phyloP scores from a whole-genome alignment of 495 filamentous ascomycete genomes.

The Lasiosphaeria hispida region DNA sequence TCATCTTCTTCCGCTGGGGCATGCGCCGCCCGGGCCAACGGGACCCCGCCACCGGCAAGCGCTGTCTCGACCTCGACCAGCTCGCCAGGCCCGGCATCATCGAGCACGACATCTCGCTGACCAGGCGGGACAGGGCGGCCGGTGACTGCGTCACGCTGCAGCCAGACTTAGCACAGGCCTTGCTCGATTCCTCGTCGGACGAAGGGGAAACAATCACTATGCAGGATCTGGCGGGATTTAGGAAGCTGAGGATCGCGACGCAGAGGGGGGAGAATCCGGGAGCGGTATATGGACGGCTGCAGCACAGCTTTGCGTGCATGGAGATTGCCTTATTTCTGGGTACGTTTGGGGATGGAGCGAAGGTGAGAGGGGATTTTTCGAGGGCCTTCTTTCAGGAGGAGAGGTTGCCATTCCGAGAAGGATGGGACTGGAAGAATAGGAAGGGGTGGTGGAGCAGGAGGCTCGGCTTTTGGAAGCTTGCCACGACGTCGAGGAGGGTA shows the following conservation, averaged over 20 bases:
- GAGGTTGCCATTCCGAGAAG: slow-evolving; percentile 3
- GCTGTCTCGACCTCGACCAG: slow-evolving; percentile 31
- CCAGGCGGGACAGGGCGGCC: slow-evolving; percentile 26
- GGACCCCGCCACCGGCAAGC: slow-evolving; percentile 11
- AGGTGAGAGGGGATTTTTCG: slow-evolving; percentile 10
- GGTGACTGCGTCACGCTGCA: slow-evolving; percentile 25
- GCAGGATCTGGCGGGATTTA: slow-evolving; percentile 20
- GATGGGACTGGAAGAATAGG: background rate
- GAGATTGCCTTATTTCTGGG: slow-evolving; percentile 18
- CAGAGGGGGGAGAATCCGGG: slow-evolving; percentile 22
- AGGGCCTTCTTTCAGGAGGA: slow-evolving; percentile 4
- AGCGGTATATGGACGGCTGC: slow-evolving; percentile 9
- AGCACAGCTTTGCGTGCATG: slow-evolving; percentile 15
- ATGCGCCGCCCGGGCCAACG: slow-evolving; percentile 21
- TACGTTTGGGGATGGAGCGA: slow-evolving; percentile 17
- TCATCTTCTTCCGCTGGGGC: slow-evolving; percentile 18
- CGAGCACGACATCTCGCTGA: slow-evolving; percentile 39
- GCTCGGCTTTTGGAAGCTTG: background rate
- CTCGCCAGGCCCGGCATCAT: slow-evolving; percentile 26
- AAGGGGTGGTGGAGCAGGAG: slow-evolving; percentile 4
- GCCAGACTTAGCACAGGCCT: slow-evolving; percentile 17
- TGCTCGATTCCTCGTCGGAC: slow-evolving; percentile 18
- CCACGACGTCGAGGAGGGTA: background rate
- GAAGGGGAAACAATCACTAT: slow-evolving; percentile 19
- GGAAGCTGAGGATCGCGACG: slow-evolving; percentile 16